Conservation (phyloP, 495 filamentous ascomycete species). For the Alectoria sarmentosa region DNA sequence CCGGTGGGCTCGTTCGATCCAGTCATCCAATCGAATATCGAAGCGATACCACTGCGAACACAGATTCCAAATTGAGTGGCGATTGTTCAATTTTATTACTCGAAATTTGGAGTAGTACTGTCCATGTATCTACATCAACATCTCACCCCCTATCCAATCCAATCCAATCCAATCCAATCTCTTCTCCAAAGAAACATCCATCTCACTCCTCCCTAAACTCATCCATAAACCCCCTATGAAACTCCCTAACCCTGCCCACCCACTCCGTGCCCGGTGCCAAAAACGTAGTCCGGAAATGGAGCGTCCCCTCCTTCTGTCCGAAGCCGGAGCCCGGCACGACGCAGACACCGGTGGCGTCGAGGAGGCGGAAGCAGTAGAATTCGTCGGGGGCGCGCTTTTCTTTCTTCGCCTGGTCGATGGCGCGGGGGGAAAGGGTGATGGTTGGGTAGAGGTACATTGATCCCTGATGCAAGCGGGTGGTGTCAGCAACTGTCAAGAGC, state of each 20-base stretch:
- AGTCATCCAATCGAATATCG: too few species aligned
- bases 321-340: conserved; percentile 89
- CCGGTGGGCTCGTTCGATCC: not conserved
- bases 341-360: conserved; percentile 95
- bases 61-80: not conserved
- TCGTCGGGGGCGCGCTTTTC: conserved; percentile 77
- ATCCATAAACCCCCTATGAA: conserved; percentile 87
- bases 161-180: too few species aligned
- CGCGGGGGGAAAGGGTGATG: conserved; percentile 69
- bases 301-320: conserved; percentile 82
- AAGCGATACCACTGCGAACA: not conserved
- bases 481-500: too few species aligned
- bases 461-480: conserved; percentile 44
- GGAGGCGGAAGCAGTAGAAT: conserved; percentile 83
- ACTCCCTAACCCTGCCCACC: conserved; percentile 79
- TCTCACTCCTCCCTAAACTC: conserved; percentile 47
- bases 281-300: conserved; percentile 97
- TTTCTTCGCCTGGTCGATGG: conserved; percentile 62
- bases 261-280: conserved; percentile 93
- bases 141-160: too few species aligned
- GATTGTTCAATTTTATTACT: too few species aligned
- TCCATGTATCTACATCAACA: too few species aligned
- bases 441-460: conserved; percentile 98
- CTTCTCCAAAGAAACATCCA: not conserved
- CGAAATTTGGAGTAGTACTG: too few species aligned